These are phyloP conservation scores for Emmonsiellopsis sp. DNA, from an alignment of 2,329 filamentous ascomycete species.

Conservation along the genomic window DNA sequence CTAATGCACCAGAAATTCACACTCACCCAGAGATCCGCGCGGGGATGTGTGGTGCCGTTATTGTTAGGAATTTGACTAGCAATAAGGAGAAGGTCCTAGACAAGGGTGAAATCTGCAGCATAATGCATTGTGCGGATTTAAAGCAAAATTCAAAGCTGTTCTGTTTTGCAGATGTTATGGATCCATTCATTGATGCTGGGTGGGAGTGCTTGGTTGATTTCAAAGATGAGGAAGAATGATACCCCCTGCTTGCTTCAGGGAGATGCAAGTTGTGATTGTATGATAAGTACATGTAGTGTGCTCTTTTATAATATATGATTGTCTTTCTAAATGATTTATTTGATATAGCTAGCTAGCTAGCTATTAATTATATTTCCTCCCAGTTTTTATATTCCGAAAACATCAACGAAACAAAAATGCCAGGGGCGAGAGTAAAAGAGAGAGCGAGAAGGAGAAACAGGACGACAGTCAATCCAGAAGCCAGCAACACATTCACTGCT, in stretches of 20 bases:
- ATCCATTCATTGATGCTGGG: background rate
- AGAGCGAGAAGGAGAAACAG: too few relatives aligned
- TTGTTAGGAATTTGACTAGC: background rate
- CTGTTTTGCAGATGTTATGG: background rate
- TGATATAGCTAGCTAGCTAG: too few relatives aligned
- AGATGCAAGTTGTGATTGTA: background rate
- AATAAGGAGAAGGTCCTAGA: background rate
- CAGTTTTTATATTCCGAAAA: too few relatives aligned
- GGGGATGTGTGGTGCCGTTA: background rate
- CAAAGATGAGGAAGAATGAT: background rate
- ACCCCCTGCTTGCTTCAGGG: background rate
- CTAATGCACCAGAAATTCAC: background rate
- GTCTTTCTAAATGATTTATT: too few relatives aligned
- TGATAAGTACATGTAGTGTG: too few relatives aligned
- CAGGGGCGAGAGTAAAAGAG: too few relatives aligned
- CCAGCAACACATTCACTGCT: too few relatives aligned
- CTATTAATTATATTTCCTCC: too few relatives aligned
- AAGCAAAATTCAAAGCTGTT: background rate
- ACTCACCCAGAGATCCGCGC: background rate
- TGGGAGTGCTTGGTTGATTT: background rate
- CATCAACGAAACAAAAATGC: too few relatives aligned
- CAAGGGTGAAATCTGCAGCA: background rate
- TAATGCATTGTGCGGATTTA: background rate
- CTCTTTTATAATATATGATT: too few relatives aligned
- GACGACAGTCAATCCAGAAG: too few relatives aligned